Base-by-base conservation (phyloP, 495 filamentous ascomycete species). In the Xylaria flabelliformis region DNA sequence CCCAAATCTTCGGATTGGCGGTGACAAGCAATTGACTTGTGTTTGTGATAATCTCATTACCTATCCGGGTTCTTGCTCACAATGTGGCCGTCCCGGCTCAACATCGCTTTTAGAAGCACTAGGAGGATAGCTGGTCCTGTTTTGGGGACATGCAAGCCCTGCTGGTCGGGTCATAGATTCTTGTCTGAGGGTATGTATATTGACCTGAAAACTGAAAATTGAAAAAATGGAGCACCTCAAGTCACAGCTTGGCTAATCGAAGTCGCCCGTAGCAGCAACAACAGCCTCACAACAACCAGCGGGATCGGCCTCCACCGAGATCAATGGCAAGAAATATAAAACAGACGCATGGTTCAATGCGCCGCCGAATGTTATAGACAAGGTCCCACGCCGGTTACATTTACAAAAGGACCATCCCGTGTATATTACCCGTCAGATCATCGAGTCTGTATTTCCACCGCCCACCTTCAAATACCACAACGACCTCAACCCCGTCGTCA, bases 271-370 rank as follows among this genome's bases (percentile, higher is more conserved):
- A 46, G 29, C 48, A 26, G 41, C 59, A 2, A 34, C 61, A 24
- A 29, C 42, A 61, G 26, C 29, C 51, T 53, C 61, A 21, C 59
- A 32, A 24, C 29, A 42, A 48, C 12, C 29, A 51, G n/a, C 71
- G 9, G 69, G 55, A 41, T 55, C 72, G 36, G 71, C 76, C 21
- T 66, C 66, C 24, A 79, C 88, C 63, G 83, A 75, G 3, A 87
- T 97, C 67, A 89, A 91, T 76, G 88, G 86, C 73, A 84, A 85
- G 62, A 75, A 81, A 19, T 97, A 96, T 78, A 73, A 74, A 1
- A 90, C 86, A 29, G 95, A 98, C 73, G 78, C 88, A 62, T 98
- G 94, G 94, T 95, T 90, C 78, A 99, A 98, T 76, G 85, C 93
- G 41, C 89, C 97, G 17, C 78, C 88, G 13, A 90, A 90, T 68